phyloP scores from a whole-genome alignment of 2,329 filamentous ascomycete genomes.

The Colletotrichum sp. region DNA sequence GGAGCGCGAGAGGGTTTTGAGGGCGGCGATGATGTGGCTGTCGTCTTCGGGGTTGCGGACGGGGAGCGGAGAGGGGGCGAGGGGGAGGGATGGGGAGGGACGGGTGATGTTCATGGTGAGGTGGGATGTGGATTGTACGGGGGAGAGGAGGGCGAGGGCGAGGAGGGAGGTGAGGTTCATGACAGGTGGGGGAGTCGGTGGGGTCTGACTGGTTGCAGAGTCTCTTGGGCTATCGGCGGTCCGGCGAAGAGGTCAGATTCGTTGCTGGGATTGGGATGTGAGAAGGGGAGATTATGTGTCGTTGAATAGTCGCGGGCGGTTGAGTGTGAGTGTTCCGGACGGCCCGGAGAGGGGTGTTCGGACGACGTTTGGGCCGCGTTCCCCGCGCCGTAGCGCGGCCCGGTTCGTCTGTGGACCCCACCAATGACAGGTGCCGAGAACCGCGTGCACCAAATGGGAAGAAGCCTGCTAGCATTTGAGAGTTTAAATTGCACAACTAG shows the following conservation, averaged over 20 bases:
- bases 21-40: too few species aligned
- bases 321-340: background rate
- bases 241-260: too few species aligned
- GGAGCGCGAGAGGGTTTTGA: conserved; percentile 34
- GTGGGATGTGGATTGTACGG: too few species aligned
- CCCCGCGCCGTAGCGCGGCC: background rate
- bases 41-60: too few species aligned
- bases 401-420: background rate
- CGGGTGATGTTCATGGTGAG: conserved; percentile 36
- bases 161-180: background rate
- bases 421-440: background rate
- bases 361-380: background rate
- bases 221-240: too few species aligned
- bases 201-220: background rate
- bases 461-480: too few species aligned
- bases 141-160: background rate
- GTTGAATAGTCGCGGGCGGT: background rate
- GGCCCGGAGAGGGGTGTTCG: background rate
- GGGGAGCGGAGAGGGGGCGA: conserved; percentile 28
- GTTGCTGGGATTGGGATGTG: background rate
- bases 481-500: too few species aligned
- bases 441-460: too few species aligned
- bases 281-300: background rate
- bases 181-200: background rate
- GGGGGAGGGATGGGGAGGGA: conserved; percentile 28